phyloP scores from a whole-genome alignment of 2,329 filamentous ascomycete genomes.

The Ascochyta koolunga region DNA sequence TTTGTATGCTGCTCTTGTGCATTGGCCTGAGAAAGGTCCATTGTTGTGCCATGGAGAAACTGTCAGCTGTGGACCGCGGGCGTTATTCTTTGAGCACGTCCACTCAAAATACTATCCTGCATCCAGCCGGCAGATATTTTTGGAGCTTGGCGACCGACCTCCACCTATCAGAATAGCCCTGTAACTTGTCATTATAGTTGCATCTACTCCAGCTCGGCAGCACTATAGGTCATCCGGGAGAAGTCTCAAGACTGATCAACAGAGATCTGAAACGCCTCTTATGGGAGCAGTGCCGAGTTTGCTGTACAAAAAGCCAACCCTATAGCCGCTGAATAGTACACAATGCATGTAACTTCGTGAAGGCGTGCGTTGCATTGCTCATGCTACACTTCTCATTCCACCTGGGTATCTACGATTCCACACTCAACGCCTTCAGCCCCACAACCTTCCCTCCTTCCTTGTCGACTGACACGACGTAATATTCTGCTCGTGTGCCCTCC shows the following conservation, averaged over 20 bases:
- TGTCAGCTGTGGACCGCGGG: slow-evolving; percentile 8
- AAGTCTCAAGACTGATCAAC: too few relatives aligned
- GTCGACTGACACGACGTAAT: slow-evolving; percentile 76
- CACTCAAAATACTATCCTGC: background rate
- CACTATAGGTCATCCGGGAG: too few relatives aligned
- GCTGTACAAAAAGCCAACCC: too few relatives aligned
- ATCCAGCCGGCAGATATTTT: background rate
- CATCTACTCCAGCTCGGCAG: too few relatives aligned
- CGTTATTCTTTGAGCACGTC: slow-evolving; percentile 1
- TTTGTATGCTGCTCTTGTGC: background rate
- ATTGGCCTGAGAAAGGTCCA: background rate
- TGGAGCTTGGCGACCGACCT: too few relatives aligned
- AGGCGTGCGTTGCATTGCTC: too few relatives aligned
- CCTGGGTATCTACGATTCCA: slow-evolving; percentile 61
- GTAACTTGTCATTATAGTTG: background rate
- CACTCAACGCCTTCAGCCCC: slow-evolving; percentile 76
- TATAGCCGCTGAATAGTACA: too few relatives aligned
- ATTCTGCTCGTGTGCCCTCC: slow-evolving; percentile 71
- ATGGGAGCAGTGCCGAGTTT: too few relatives aligned
- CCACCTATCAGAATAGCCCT: background rate
- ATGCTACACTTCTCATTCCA: background rate
- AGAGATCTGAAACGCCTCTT: too few relatives aligned
- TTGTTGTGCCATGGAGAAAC: slow-evolving; percentile 16
- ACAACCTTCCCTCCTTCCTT: slow-evolving; percentile 67
- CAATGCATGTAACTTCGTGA: too few relatives aligned